Percentiles rank a stretch among this genome's conserved stretches.
phyloP scores from a whole-genome alignment of 139 green algal genomes.

The Chlamydomonas incerta region DNA sequence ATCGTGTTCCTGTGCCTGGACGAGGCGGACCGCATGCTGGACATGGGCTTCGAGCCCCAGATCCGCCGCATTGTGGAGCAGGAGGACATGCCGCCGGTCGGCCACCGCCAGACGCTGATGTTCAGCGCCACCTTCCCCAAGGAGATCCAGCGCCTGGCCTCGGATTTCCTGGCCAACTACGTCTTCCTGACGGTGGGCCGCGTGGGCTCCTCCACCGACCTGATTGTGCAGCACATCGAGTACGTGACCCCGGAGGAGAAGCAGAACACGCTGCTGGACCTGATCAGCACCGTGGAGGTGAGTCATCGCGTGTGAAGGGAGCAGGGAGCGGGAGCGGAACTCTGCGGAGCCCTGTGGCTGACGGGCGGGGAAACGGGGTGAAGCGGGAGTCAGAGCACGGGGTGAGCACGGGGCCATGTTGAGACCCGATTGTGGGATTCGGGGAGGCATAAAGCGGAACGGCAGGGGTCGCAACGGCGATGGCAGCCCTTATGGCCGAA shows the following conservation, averaged over 20 bases:
- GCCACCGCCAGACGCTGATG: conserved; percentile 94
- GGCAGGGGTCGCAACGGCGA: too few species aligned
- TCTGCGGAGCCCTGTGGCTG: background rate
- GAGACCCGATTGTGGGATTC: too few species aligned
- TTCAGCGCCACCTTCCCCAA: conserved; percentile 98
- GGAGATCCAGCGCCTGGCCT: conserved; percentile 89
- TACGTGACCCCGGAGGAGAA: conserved; percentile 88
- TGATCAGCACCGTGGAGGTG: conserved; percentile 88
- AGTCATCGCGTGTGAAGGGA: background rate
- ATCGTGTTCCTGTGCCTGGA: conserved; percentile 90
- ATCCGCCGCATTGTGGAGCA: conserved; percentile 86
- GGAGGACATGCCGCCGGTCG: conserved; percentile 91
- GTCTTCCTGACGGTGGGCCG: conserved; percentile 97
- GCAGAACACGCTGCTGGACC: conserved; percentile 93
- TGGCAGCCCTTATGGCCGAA: too few species aligned
- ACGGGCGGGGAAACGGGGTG: background rate
- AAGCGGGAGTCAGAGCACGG: too few species aligned
- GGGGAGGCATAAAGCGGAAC: too few species aligned
- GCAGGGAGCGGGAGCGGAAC: background rate
- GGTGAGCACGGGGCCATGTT: too few species aligned
- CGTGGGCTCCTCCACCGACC: conserved; percentile 96
- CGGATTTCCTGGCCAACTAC: conserved; percentile 97
- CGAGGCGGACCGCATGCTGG: conserved; percentile 97
- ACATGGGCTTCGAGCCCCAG: conserved; percentile 99
- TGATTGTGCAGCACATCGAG: conserved; percentile 95